Conservation (phyloP, 2,329 filamentous ascomycete genomes). For the Sclerotinia subarctica region DNA sequence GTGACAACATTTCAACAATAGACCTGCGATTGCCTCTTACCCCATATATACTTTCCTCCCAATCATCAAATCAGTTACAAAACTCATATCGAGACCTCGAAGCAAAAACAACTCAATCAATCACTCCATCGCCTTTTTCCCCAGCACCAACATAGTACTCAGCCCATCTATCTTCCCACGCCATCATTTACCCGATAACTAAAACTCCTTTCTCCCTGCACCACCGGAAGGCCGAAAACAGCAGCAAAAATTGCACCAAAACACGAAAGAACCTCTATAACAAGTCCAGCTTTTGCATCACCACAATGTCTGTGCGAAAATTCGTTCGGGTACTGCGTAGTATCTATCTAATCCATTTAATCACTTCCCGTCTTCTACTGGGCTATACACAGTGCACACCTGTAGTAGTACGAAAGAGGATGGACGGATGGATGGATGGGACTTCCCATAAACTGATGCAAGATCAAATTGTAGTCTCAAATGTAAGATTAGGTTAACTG, state of each 20-base stretch:
- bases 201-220: neutral
- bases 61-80: too few relatives aligned
- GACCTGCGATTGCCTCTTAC: too few relatives aligned
- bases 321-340: neutral
- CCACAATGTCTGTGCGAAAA: neutral
- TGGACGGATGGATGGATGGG: too few relatives aligned
- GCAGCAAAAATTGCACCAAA: neutral
- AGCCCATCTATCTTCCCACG: too few relatives aligned
- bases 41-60: neutral
- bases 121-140: neutral
- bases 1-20: neutral
- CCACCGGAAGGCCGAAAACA: neutral
- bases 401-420: too few relatives aligned
- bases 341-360: too few relatives aligned
- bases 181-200: neutral
- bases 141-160: neutral
- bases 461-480: too few relatives aligned
- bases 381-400: too few relatives aligned
- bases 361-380: too few relatives aligned
- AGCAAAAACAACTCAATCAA: neutral
- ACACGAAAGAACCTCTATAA: neutral
- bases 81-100: neutral
- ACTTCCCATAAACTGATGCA: too few relatives aligned
- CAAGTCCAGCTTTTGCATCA: neutral
- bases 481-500: too few relatives aligned